phyloP scores from a whole-genome alignment of 495 filamentous ascomycete genomes.

The Tuber melanosporum region DNA sequence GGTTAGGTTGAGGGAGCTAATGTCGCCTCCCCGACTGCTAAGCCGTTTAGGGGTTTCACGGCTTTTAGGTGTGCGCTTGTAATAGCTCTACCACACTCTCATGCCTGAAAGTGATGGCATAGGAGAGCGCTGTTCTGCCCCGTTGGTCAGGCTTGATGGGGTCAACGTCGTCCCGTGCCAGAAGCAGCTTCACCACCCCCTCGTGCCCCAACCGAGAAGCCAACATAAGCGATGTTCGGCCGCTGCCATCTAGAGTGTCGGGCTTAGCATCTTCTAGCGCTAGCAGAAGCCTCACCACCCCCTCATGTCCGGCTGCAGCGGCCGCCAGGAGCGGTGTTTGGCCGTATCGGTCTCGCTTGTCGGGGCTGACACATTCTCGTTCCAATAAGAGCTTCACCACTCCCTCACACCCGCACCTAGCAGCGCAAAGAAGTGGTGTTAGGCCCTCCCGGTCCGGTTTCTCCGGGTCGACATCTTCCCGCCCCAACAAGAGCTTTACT shows the following conservation, averaged over 20 bases:
- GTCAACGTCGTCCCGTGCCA: too few species aligned
- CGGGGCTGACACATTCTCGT: constrained; percentile 14
- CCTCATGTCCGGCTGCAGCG: constrained; percentile 24
- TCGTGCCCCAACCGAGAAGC: constrained; percentile 26
- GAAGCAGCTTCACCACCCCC: constrained; percentile 36
- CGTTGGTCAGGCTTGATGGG: too few species aligned
- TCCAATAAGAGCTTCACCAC: constrained; percentile 34
- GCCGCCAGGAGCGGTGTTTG: constrained; percentile 16
- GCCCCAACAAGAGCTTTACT: constrained; percentile 24
- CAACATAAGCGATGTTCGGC: constrained; percentile 23
- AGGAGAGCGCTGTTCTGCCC: too few species aligned
- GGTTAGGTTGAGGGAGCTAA: not conserved
- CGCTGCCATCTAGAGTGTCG: constrained; percentile 18
- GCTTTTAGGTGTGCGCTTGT: not conserved
- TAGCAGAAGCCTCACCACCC: constrained; percentile 15
- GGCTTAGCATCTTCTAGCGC: constrained; percentile 15
- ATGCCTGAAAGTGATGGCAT: not conserved
- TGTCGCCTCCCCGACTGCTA: not conserved
- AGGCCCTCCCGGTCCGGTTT: constrained; percentile 10
- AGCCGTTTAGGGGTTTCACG: not conserved
- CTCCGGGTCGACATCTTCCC: constrained; percentile 13
- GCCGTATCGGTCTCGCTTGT: constrained; percentile 19
- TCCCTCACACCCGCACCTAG: constrained; percentile 19
- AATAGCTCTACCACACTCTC: not conserved
- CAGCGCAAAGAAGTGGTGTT: constrained; percentile 26